Evolutionary conservation across 805 yeast species (phyloP), one percentile per base, ranked within the genome.

Genomic region (Ogataea wickerhamii): DNA sequence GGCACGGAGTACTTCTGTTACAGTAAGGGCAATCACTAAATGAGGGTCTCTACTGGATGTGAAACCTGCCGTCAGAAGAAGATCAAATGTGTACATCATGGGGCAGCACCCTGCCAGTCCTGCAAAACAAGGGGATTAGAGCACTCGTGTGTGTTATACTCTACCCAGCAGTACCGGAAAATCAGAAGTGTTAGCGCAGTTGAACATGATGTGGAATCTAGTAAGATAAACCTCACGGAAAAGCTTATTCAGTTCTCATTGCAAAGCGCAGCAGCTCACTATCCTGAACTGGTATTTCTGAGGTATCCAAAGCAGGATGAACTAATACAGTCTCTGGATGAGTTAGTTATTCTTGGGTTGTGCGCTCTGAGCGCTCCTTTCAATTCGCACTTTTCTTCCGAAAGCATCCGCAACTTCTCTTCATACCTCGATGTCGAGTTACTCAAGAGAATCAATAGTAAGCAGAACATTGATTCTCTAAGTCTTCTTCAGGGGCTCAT

Each of bases 41-140:
- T 46, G 50, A 43, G 50, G 32, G 44, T 41, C 10, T 24, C 47
- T 4, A 28, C 41, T 13, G 47, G 47, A 11, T 46, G 50, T 30
- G 33, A 27, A n/a, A 28, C 23, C 17, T 46, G 50, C 28, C 32
- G 50, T 2, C 38, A 28, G 19, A 42, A 37, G 28, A 46, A 46
- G 21, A 34, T 40, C 26, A 46, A 46, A 30, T 46, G 50, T 20
- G 14, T 36, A 2, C 47, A 46, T 30, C 17, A 30, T 2, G 47
- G 47, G 4, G 16, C 2, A 2, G 32, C 45, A 5, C 50, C 50
- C 6, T 46, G 50, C 25, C 40, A 43, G 27, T 27, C 27, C 6
- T 46, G 50, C 29, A 29, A 38, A 20, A n/a, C 29, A 4, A 26
- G 38, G n/a, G 38, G 41, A n/a, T 32, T 30, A 6, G 32, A 30